These are phyloP conservation scores for Petunia hybrid DNA, from an alignment of 305 asterid species.

Conservation along the genomic window DNA sequence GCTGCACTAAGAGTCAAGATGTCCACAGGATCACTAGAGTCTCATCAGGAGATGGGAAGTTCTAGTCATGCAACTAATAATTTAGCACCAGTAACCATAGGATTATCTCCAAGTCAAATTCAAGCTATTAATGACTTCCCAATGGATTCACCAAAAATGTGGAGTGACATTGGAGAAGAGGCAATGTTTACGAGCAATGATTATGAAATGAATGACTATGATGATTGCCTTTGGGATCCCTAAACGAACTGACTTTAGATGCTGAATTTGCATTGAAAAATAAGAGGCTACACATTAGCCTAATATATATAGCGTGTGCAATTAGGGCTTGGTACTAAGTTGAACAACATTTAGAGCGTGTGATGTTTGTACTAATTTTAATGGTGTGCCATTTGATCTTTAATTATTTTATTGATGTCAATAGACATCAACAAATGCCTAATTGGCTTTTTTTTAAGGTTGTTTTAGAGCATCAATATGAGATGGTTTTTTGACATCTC, in stretches of 20 bases:
- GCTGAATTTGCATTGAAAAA: background rate
- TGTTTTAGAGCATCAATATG: background rate
- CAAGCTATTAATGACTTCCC: conserved; percentile 70
- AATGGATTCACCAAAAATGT: conserved; percentile 65
- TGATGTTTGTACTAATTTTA: background rate
- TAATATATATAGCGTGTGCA: background rate
- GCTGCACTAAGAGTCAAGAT: conserved; percentile 41
- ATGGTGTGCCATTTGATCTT: background rate
- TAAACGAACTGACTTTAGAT: background rate
- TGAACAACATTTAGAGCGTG: background rate
- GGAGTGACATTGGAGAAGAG: conserved; percentile 51
- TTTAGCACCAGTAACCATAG: conserved; percentile 44
- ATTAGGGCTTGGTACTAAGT: background rate
- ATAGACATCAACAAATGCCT: background rate
- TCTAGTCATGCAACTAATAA: background rate
- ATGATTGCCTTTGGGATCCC: conserved; percentile 31
- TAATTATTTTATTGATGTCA: background rate
- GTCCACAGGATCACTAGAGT: conserved; percentile 9
- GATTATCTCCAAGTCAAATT: conserved; percentile 58
- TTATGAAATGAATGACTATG: conserved; percentile 39
- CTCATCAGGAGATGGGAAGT: background rate
- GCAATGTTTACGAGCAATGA: conserved; percentile 33
- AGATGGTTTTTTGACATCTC: conserved; percentile 16
- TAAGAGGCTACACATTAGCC: background rate
- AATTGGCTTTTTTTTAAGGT: background rate